phyloP scores from a whole-genome alignment of 768 basidiomycete genomes.

The Rhizopogon roseolus region DNA sequence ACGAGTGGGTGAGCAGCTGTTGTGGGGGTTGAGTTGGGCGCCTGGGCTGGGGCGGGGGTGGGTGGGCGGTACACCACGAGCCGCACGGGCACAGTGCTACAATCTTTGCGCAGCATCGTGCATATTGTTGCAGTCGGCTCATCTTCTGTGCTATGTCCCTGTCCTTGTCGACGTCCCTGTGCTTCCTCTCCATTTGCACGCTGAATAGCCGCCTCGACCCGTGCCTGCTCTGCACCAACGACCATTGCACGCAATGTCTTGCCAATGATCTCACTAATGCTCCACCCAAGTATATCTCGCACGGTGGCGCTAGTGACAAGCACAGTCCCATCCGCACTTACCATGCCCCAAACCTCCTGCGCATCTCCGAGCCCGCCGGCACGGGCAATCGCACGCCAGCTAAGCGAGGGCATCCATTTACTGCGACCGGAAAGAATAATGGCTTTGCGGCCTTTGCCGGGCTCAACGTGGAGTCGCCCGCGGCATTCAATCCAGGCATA shows the following conservation, averaged over 20 bases:
- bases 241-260: conserved; percentile 37
- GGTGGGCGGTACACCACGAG: conserved; percentile 36
- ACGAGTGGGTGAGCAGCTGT: conserved; percentile 20
- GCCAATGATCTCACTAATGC: conserved; percentile 48
- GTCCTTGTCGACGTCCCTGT: conserved; percentile 14
- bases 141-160: background rate
- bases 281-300: conserved; percentile 64
- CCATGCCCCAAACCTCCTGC: conserved; percentile 52
- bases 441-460: conserved; percentile 91
- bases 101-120: conserved; percentile 37
- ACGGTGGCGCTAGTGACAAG: conserved; percentile 47
- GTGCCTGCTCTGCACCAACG: conserved; percentile 17
- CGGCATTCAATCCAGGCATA: conserved; percentile 91
- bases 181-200: conserved; percentile 10
- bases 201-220: conserved; percentile 11
- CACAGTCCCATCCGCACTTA: conserved; percentile 42
- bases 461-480: conserved; percentile 88
- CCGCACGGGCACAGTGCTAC: conserved; percentile 22
- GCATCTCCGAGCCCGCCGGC: conserved; percentile 42
- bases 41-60: background rate
- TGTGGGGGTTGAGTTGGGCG: conserved; percentile 1
- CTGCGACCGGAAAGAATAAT: conserved; percentile 86
- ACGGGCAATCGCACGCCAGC: conserved; percentile 52
- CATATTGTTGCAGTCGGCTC: conserved; percentile 26
- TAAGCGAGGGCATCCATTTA: conserved; percentile 56